Conservation (phyloP, 2,329 filamentous ascomycete species). For the Xylariaceae sp. region DNA sequence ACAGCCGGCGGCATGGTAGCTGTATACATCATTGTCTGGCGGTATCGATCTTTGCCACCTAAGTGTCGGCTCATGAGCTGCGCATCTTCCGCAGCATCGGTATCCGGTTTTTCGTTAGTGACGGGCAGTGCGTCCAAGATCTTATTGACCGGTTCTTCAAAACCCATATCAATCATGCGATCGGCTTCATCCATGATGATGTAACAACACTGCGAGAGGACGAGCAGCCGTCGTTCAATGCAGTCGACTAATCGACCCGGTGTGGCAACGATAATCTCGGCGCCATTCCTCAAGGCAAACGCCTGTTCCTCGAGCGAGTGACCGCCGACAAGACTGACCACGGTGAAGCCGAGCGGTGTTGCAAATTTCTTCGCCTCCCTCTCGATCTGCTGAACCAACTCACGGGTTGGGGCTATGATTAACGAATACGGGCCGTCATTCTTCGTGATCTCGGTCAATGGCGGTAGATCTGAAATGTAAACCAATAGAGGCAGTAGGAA, state of each 20-base stretch:
- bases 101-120: conserved; percentile 92
- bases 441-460: conserved; percentile 81
- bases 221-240: conserved; percentile 88
- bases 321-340: conserved; percentile 97
- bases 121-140: conserved; percentile 94
- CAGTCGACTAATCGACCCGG: conserved; percentile 96
- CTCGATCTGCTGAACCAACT: conserved; percentile 97
- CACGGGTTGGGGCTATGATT: conserved; percentile 93
- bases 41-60: conserved; percentile 76
- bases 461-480: conserved; percentile 89
- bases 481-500: conserved; percentile 91
- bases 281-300: conserved; percentile 85
- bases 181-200: conserved; percentile 99
- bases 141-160: conserved; percentile 96
- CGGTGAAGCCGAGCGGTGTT: conserved; percentile 84
- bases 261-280: conserved; percentile 98
- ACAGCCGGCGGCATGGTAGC: conserved; percentile 94
- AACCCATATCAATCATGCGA: conserved; percentile 97
- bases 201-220: conserved; percentile 96
- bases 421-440: conserved; percentile 98
- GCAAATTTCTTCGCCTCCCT: conserved; percentile 93
- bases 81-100: conserved; percentile 85
- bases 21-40: conserved; percentile 99
- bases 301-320: conserved; percentile 94
- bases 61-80: conserved; percentile 81